These are phyloP conservation scores for Centella asiatica DNA, from an alignment of 129 eudicot species.

Conservation along the genomic window DNA sequence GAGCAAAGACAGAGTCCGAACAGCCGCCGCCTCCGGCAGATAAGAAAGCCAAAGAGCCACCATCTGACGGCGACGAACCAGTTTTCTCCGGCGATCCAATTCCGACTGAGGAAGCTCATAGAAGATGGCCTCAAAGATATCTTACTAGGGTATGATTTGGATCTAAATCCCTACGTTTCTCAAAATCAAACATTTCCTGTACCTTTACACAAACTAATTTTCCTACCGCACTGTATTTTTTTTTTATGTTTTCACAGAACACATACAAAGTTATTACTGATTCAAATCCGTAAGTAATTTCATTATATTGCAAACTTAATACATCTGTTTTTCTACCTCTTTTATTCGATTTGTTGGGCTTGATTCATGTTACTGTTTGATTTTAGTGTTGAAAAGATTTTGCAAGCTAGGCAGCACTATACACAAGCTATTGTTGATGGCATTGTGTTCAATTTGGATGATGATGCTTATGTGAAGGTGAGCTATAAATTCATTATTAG, in stretches of 20 bases:
- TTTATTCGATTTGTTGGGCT: neutral
- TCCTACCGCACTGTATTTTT: neutral
- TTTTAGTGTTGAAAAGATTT: constrained; percentile 16
- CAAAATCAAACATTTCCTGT: neutral
- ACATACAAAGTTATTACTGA: too few relatives aligned
- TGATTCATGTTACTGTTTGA: neutral
- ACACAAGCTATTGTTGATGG: constrained; percentile 53
- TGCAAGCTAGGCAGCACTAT: constrained; percentile 54
- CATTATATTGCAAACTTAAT: neutral
- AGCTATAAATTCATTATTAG: neutral
- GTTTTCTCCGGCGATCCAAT: constrained; percentile 28
- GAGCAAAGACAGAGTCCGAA: neutral
- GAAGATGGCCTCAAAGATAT: constrained; percentile 43
- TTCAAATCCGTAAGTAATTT: too few relatives aligned
- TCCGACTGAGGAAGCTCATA: constrained; percentile 35
- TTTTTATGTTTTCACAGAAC: too few relatives aligned
- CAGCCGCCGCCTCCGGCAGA: constrained; percentile 1
- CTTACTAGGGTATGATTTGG: constrained; percentile 16
- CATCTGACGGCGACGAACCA: constrained; percentile 16
- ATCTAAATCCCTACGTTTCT: neutral
- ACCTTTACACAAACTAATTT: neutral
- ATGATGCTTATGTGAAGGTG: constrained; percentile 43
- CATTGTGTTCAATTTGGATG: constrained; percentile 25
- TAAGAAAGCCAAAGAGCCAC: constrained; percentile 21
- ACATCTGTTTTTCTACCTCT: neutral